phyloP scores from a whole-genome alignment of 2,329 filamentous ascomycete species.

The Xylaria sp. region DNA sequence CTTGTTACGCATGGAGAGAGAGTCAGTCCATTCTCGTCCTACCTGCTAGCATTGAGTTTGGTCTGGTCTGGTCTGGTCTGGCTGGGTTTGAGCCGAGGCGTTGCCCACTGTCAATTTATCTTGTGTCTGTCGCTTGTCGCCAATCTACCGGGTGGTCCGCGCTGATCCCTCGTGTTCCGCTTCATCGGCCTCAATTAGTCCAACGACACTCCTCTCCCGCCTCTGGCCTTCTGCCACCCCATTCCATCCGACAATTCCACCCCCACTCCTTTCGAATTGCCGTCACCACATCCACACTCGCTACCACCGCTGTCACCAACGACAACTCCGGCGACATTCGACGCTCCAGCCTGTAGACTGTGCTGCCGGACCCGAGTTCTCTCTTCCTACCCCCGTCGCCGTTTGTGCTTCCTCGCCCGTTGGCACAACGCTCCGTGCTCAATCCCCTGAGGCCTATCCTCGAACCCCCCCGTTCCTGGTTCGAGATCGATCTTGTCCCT shows the following conservation, averaged over 20 bases:
- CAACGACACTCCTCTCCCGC: neutral
- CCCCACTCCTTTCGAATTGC: neutral
- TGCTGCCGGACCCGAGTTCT: neutral
- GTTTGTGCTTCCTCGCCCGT: neutral
- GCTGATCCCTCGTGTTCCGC: conserved; percentile 19
- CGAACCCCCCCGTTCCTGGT: neutral
- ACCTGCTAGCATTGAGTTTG: neutral
- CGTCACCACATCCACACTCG: neutral
- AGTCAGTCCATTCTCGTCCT: no score
- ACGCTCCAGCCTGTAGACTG: neutral
- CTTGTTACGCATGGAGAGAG: neutral
- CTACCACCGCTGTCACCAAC: neutral
- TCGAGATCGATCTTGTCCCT: conserved; percentile 7
- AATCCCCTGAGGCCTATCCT: neutral
- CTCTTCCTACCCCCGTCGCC: neutral
- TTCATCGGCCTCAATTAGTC: conserved; percentile 7
- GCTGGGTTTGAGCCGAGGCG: neutral
- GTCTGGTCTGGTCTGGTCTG: neutral
- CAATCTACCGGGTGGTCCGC: neutral
- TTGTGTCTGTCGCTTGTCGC: neutral
- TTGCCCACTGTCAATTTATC: neutral
- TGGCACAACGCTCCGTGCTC: neutral
- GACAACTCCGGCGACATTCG: neutral
- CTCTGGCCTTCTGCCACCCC: neutral
- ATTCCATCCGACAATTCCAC: neutral